Evolutionary conservation across 768 basidiomycete species (phyloP).

Genomic region (Calocybe cyanea): DNA sequence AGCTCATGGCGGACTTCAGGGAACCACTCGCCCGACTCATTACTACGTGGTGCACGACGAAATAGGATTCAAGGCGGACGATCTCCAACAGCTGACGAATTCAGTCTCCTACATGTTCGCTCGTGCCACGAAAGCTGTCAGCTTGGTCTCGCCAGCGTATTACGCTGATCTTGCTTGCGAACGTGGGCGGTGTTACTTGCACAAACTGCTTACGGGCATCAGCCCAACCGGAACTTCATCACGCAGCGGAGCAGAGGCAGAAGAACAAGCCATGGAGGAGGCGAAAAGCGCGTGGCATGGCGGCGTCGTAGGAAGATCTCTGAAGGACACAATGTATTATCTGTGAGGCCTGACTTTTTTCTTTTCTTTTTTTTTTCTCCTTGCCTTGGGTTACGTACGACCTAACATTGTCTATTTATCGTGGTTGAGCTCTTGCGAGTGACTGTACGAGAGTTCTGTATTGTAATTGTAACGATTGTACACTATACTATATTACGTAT

Average conservation of each 20-base stretch:
- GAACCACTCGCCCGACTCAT: slow-evolving; percentile 71
- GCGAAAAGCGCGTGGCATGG: slow-evolving; percentile 52
- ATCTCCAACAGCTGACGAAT: slow-evolving; percentile 69
- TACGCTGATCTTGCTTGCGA: slow-evolving; percentile 72
- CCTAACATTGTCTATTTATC: too few relatives aligned
- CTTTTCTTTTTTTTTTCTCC: too few relatives aligned
- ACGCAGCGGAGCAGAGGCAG: slow-evolving; percentile 39
- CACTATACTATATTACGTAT: too few relatives aligned
- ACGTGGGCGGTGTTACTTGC: slow-evolving; percentile 68
- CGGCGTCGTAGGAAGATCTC: slow-evolving; percentile 43
- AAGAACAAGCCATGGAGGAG: slow-evolving; percentile 50
- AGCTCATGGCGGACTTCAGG: slow-evolving; percentile 76
- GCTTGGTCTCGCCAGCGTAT: slow-evolving; percentile 76
- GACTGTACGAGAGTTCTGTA: too few relatives aligned
- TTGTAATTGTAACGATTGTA: too few relatives aligned
- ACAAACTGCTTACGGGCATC: slow-evolving; percentile 62
- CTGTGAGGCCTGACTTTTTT: slow-evolving; percentile 30
- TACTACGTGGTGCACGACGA: slow-evolving; percentile 84
- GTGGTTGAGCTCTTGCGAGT: too few relatives aligned
- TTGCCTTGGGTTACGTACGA: too few relatives aligned
- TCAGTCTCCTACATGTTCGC: slow-evolving; percentile 75
- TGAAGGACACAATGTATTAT: slow-evolving; percentile 78
- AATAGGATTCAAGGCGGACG: slow-evolving; percentile 63
- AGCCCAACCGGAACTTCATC: slow-evolving; percentile 28
- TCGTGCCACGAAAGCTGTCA: slow-evolving; percentile 84